Evolutionary conservation across 345 rosid genomes (phyloP).

Genomic region (Murraya koenigii): DNA sequence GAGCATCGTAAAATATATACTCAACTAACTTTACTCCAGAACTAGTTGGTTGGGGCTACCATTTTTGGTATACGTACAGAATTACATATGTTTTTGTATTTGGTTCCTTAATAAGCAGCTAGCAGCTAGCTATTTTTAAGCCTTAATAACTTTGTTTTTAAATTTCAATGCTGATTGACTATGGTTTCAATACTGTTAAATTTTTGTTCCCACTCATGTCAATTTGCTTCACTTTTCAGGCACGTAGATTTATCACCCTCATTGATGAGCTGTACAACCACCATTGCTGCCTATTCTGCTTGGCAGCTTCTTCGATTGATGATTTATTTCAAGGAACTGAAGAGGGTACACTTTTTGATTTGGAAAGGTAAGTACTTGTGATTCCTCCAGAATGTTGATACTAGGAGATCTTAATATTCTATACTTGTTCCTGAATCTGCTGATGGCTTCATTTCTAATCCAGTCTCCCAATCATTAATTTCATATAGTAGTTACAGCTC

Average conservation of each 20-base stretch:
- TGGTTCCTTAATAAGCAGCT: not conserved
- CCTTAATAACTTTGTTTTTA: not conserved
- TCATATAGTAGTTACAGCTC: not conserved
- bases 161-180: not conserved
- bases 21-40: not conserved
- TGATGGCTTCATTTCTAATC: not conserved
- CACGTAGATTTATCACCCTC: slow-evolving; percentile 93
- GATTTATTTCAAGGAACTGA: slow-evolving; percentile 95
- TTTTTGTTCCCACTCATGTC: not conserved
- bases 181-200: not conserved
- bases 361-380: slow-evolving; percentile 56
- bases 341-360: slow-evolving; percentile 84
- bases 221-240: slow-evolving; percentile 41
- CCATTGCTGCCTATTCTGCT: slow-evolving; percentile 74
- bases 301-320: slow-evolving; percentile 74
- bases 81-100: not conserved
- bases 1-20: not conserved
- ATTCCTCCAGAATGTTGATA: not conserved
- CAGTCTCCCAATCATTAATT: not conserved
- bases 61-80: not conserved
- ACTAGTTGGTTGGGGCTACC: not conserved
- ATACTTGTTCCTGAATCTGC: not conserved
- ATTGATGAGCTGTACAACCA: slow-evolving; percentile 92
- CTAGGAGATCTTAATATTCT: not conserved
- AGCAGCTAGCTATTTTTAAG: not conserved